These are phyloP conservation scores for Sporothrix pseudoabietina DNA, from an alignment of 2,329 filamentous ascomycete species.

Conservation along the genomic window DNA sequence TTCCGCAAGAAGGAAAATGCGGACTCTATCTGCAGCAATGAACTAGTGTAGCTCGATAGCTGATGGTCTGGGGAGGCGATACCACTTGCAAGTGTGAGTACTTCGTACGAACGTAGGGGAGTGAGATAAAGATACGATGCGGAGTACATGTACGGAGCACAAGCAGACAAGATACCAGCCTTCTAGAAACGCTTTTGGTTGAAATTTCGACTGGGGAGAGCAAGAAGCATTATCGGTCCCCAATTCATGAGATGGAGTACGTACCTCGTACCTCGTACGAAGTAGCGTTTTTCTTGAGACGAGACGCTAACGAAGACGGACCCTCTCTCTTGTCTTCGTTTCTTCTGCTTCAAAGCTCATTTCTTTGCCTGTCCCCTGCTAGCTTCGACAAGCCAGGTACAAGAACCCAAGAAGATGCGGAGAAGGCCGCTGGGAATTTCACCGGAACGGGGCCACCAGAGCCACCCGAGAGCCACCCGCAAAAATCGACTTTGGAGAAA, in stretches of 20 bases:
- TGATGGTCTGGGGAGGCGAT: constrained; percentile 1
- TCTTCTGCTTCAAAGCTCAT: background rate
- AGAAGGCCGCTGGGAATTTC: constrained; percentile 25
- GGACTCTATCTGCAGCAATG: background rate
- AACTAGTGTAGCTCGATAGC: background rate
- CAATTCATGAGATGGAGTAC: background rate
- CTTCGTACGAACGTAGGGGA: background rate
- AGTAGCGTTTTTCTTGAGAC: constrained; percentile 10
- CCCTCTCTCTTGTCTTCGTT: background rate
- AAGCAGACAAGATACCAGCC: background rate
- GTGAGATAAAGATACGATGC: background rate
- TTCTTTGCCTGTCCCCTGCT: constrained; percentile 9
- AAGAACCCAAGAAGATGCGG: constrained; percentile 23
- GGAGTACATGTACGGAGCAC: too few species aligned
- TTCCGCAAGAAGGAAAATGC: constrained; percentile 19
- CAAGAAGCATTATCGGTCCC: background rate
- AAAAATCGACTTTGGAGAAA: background rate
- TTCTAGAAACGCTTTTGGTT: background rate
- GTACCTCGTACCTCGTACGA: background rate
- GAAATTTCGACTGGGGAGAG: background rate
- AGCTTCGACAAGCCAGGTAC: background rate
- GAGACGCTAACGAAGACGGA: background rate
- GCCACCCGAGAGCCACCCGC: background rate
- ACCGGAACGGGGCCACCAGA: background rate
- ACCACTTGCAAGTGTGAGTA: background rate